Base-by-base conservation (phyloP, 306 rosid species). In the Herpetospermum pedunculosum region DNA sequence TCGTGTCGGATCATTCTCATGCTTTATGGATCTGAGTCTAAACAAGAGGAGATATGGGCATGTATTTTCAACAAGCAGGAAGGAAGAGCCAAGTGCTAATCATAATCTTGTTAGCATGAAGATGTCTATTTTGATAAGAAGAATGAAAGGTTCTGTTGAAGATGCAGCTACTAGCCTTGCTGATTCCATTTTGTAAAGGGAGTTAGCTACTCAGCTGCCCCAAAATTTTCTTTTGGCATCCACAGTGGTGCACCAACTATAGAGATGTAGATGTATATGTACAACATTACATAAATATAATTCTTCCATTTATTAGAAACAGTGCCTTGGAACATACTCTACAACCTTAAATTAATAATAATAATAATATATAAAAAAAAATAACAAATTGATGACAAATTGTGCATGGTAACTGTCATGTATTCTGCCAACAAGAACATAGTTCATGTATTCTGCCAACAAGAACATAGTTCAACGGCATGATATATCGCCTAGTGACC, bases 101-200 rank as follows among this genome's bases (percentile, higher is more conserved):
- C 53, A 43, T 2, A 23, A 68, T 68, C 73, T 68, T 68, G 54
- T 68, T 68, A 28, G 73, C 73, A 68, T 68, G 34, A 68, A 8
- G 73, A 26, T 7, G 13, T 38, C 72, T 43, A 43, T 68, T 68
- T 67, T 68, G 54, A 8, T 43, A 1, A 25, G 21, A 68, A 43
- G 73, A 68, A 68, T 10, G 49, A 64, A 64, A 37, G 47, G 29
- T 34, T 64, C 30, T 38, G 5, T 64, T 37, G 21, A 38, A 65
- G 32, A 41, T 67, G 73, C 37, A 14, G 53, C 53, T 67, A 16
- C n/a, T n/a, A n/a, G n/a, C 8, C 12, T 60, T 60, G 54, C 13
- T 43, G 53, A 43, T 23, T 26, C 73, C 54, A 44, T 43, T 68
- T 68, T 68, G 54, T 68, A 25, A 68, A 68, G 73, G 72, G 72